Evolutionary conservation across 345 rosid species (phyloP).

Genomic region (Eutrema heterophyllum): DNA sequence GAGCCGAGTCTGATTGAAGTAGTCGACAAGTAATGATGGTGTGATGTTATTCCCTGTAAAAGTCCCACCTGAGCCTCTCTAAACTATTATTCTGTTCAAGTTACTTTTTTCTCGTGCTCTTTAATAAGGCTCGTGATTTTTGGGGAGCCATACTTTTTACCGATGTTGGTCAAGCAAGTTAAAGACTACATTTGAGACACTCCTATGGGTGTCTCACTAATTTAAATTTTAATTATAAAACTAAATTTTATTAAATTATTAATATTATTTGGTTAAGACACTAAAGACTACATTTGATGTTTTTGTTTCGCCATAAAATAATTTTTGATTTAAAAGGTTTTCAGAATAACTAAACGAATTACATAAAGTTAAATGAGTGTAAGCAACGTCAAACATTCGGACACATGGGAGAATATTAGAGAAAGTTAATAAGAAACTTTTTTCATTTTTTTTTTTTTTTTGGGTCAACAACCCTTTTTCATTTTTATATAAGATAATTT

Average conservation of each 20-base stretch:
- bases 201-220: no score
- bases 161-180: slow-evolving; percentile 5
- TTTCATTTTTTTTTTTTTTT: background rate
- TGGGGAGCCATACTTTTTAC: background rate
- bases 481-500: no score
- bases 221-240: no score
- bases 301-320: background rate
- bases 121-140: slow-evolving; percentile 23
- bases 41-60: background rate
- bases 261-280: no score
- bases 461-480: background rate
- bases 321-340: background rate
- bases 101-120: background rate
- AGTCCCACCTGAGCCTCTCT: background rate
- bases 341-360: background rate
- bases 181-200: background rate
- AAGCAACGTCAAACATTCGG: background rate
- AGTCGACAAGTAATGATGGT: slow-evolving; percentile 37
- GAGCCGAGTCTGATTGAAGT: slow-evolving; percentile 87
- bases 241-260: no score
- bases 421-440: background rate
- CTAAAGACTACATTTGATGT: background rate
- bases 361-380: background rate
- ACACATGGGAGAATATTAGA: background rate
- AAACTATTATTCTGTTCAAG: background rate